These are phyloP conservation scores for Trichomonas tenax DNA, from an alignment of 208 protist species.

Conservation along the genomic window DNA sequence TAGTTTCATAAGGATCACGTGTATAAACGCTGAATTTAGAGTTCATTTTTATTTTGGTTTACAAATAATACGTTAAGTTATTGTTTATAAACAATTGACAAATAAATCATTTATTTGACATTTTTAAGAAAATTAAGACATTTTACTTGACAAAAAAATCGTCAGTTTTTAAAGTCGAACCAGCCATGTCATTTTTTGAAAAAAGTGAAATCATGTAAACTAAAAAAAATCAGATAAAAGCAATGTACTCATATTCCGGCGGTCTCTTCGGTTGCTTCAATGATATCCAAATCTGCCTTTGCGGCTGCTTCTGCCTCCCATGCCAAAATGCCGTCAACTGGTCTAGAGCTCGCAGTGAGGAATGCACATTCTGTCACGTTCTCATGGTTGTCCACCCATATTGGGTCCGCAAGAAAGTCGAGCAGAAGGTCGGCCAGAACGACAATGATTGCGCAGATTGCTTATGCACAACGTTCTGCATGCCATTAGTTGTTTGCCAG, in stretches of 20 bases:
- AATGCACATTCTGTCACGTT: background rate
- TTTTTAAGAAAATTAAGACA: too few species aligned
- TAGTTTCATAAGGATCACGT: background rate
- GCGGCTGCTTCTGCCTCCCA: background rate
- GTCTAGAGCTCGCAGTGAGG: background rate
- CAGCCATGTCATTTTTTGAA: too few species aligned
- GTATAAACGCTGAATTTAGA: background rate
- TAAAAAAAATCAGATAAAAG: too few species aligned
- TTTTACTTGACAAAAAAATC: too few species aligned
- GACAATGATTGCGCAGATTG: background rate
- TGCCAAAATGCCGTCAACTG: background rate
- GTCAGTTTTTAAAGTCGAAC: too few species aligned
- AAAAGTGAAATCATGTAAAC: too few species aligned
- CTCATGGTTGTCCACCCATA: background rate
- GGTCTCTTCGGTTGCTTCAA: background rate
- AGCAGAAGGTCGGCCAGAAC: background rate
- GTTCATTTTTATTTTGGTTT: background rate
- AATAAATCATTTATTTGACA: too few species aligned
- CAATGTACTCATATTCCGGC: background rate
- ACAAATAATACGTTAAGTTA: too few species aligned
- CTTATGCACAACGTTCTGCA: background rate
- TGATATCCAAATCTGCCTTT: background rate
- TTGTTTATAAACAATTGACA: too few species aligned
- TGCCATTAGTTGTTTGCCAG: background rate
- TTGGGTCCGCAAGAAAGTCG: background rate